Evolutionary conservation across 1,284 basidiomycete genomes (phyloP).

Genomic region (Rhodotorula sp.): DNA sequence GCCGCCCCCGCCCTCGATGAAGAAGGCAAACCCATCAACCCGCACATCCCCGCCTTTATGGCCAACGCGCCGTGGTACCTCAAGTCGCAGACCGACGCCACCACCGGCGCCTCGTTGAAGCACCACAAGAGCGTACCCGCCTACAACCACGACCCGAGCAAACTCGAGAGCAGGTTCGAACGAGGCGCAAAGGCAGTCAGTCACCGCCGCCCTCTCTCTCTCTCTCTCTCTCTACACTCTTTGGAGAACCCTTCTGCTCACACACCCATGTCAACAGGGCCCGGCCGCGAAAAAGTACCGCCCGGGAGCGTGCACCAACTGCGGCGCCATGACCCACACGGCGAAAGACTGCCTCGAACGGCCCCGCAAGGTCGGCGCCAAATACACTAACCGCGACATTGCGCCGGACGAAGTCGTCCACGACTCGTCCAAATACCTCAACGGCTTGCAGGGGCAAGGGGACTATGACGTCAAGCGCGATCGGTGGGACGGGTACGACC

Average conservation of each 20-base stretch:
- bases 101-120: conserved; percentile 68
- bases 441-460: conserved; percentile 45
- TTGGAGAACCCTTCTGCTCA: no score
- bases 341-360: conserved; percentile 89
- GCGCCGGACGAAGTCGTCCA: conserved; percentile 86
- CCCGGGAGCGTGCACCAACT: conserved; percentile 98
- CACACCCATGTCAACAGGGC: conserved; percentile 50
- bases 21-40: conserved; percentile 92
- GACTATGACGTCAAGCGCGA: conserved; percentile 96
- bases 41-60: conserved; percentile 83
- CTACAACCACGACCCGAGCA: conserved; percentile 63
- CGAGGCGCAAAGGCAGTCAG: conserved; percentile 68
- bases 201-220: no score
- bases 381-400: conserved; percentile 86
- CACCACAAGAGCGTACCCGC: conserved; percentile 64
- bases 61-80: conserved; percentile 96
- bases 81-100: conserved; percentile 53
- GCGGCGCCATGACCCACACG: conserved; percentile 93
- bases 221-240: no score
- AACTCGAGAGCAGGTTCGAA: conserved; percentile 89
- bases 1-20: conserved; percentile 92
- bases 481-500: conserved; percentile 97
- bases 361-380: conserved; percentile 93
- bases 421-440: conserved; percentile 57
- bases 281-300: conserved; percentile 93